Evolutionary conservation across 352 stramenopile genomes (phyloP), one percentile per base, ranked within the genome.

Genomic region (Phytophthora niederhauseri): DNA sequence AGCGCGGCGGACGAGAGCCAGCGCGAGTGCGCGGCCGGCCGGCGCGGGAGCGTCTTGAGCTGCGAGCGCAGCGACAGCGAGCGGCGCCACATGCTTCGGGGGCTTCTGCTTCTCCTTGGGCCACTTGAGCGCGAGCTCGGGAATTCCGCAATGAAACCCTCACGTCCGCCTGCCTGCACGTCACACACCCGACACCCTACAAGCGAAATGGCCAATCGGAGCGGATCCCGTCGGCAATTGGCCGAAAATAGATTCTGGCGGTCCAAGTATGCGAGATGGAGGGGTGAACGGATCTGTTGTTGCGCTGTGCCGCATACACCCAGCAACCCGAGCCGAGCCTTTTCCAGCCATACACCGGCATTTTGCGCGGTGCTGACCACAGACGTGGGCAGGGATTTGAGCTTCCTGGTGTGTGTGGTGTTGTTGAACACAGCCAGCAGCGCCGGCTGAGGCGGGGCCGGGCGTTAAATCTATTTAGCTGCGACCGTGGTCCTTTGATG

Each of bases 1-100:
- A 92, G 77, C 53, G 68, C 24, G 8, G 68, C 54, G 9, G 61
- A 70, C 26, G 80, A 84, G 55, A 88, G 48, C 70, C 80, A 81
- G 49, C 82, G 74, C 38, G 45, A 28, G n/a, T 43, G 34, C 34
- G 43, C 34, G 20, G 43, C 19, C 6, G 64, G 48, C 15, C 64
- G 64, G 26, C 61, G 52, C 45, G 62, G 38, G 8, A 76, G 36
- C 50, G 68, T 64, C 61, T 67, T 30, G 20, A 75, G 30, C 19
- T 67, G 60, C 31, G 62, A 56, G 31, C 45, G 62, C 62, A 70
- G 55, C 28, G 57, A 68, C 57, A 81, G 50, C 41, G 76, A 84
- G 63, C 76, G 76, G 63, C 71, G 73, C 76, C 70, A 80, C 76
- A 84, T 84, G 24, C 7, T 73, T 57, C 43, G 28, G 30, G 24